These are phyloP conservation scores for Luffa aegyptiaca DNA, from an alignment of 306 rosid genomes.

Conservation along the genomic window DNA sequence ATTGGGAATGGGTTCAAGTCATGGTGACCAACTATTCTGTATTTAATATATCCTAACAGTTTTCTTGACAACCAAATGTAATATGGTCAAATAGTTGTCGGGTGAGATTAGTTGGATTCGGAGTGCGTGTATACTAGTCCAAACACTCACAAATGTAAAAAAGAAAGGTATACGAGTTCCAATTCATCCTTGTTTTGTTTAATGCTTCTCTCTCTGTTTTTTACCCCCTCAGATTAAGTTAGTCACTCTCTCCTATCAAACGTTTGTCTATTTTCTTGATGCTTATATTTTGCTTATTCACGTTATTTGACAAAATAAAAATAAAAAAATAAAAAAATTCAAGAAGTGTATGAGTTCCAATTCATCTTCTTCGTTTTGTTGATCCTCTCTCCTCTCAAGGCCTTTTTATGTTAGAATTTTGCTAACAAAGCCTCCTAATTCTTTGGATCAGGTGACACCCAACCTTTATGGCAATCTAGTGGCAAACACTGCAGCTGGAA, in stretches of 20 bases:
- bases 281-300: not conserved
- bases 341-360: no score
- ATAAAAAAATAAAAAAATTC: no score
- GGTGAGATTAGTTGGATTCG: no score
- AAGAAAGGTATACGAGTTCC: not conserved
- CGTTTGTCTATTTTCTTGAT: not conserved
- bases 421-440: not conserved
- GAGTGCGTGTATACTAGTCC: no score
- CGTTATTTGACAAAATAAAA: no score
- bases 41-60: no score
- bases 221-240: not conserved
- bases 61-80: no score
- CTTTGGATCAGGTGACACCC: constrained; percentile 62
- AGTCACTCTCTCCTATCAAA: not conserved
- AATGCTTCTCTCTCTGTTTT: not conserved
- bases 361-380: no score
- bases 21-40: no score
- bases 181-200: not conserved
- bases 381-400: not conserved
- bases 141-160: no score
- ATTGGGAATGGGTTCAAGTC: no score
- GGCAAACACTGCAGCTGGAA: constrained; percentile 97
- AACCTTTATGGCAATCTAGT: constrained; percentile 93
- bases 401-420: not conserved
- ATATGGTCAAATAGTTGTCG: no score